phyloP scores from a whole-genome alignment of 805 yeast genomes.

The Myxozyma vanderwaltii region DNA sequence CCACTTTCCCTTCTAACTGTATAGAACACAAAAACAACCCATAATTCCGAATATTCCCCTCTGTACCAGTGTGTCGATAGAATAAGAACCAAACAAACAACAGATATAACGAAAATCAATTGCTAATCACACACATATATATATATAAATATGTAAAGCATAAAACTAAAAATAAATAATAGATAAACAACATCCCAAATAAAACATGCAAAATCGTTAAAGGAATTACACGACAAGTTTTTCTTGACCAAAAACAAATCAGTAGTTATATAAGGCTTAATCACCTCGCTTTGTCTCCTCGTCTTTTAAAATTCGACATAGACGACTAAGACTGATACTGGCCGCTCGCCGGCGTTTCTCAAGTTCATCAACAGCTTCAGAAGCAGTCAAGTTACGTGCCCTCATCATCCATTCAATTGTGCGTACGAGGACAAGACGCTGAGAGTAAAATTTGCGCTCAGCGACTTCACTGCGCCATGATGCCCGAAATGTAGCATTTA shows the following conservation, averaged over 20 bases:
- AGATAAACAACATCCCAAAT: too few relatives aligned
- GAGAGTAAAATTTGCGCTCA: conserved; percentile 33
- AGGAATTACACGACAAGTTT: not conserved
- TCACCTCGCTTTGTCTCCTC: conserved; percentile 29
- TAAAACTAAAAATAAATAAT: not conserved
- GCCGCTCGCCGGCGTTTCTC: conserved; percentile 27
- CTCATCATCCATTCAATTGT: conserved; percentile 33
- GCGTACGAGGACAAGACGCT: conserved; percentile 30
- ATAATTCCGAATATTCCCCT: not conserved
- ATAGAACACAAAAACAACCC: too few relatives aligned
- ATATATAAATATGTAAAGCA: not conserved
- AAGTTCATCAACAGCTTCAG: conserved; percentile 32
- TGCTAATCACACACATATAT: not conserved
- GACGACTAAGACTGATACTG: conserved; percentile 30
- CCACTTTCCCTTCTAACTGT: too few relatives aligned
- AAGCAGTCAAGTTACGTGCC: conserved; percentile 14
- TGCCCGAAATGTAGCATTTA: conserved; percentile 48
- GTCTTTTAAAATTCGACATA: conserved; percentile 29
- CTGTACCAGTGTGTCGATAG: too few relatives aligned
- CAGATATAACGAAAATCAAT: not conserved
- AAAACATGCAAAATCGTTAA: too few relatives aligned
- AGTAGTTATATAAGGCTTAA: not conserved
- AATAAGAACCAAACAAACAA: not conserved
- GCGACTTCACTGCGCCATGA: conserved; percentile 46
- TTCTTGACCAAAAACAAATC: not conserved